Evolutionary conservation across 176 grass and related monocot species (phyloP), one percentile per base, ranked within the genome.

Genomic region (Oryza glumipatula): DNA sequence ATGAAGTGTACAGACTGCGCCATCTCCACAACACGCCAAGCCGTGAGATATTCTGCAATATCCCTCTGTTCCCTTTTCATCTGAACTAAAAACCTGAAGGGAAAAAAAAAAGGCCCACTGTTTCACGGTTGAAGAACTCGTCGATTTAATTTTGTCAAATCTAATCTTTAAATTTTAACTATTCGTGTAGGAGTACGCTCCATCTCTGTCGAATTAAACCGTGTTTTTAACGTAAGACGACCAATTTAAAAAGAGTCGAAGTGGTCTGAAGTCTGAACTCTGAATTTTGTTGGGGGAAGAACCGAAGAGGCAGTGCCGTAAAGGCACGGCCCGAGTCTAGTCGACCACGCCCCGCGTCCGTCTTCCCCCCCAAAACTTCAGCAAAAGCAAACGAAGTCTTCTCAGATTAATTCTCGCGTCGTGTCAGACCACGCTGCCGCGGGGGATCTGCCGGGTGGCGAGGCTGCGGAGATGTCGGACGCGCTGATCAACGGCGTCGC

Each of bases 401-500:
- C 47, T 15, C 11, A 23, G 13, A 43, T 64, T 76, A 23, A 9
- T 51, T 64, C 70, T 4, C 24, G 43, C 41, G 70, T 3, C 22
- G 38, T 13, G 38, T 13, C 44, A 19, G 19, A n/a, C 28, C 19
- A 39, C 16, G 82, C 72, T 21, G 54, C 67, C 19, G 58, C 56
- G 3, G 73, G 73, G 11, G 88, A 78, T 86, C 79, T 83, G n/a
- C 47, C 7, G 74, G 68, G 47, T 12, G 74, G 80, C 41, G 63
- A 35, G 10, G 17, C 54, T 8, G 66, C 16, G 36, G 75, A 43
- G 84, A 94, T 97, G 92, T 97, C 95, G 66, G 95, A 97, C 78
- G 95, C 95, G 70, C 65, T 97, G 70, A 94, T 97, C 84, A 97
- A 94, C 88, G 95, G 95, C 65, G 75, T 97, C 86, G 92, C 95